Conservation (phyloP, 192 early-diverging fungal genomes). For the Gamsiella multidivaricata region DNA sequence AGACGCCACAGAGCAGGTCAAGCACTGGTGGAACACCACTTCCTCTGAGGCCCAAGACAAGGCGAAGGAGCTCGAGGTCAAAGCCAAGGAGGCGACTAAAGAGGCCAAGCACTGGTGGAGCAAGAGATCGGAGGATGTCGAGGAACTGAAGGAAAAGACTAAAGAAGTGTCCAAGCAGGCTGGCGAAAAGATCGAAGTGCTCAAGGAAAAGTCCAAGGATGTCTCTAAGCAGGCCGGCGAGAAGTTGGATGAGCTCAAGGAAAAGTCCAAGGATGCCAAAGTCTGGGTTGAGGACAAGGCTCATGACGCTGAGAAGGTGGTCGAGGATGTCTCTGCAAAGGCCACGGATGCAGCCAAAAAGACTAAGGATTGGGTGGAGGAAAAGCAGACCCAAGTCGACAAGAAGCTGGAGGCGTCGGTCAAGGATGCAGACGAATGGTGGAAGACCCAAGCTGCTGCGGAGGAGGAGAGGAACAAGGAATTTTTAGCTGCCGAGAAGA, state of each 20-base stretch:
- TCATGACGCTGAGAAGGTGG: slow-evolving; percentile 30
- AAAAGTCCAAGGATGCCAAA: slow-evolving; percentile 28
- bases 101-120: slow-evolving; percentile 36
- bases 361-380: slow-evolving; percentile 27
- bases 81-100: slow-evolving; percentile 10
- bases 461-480: background rate
- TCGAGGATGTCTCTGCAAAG: slow-evolving; percentile 18
- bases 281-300: slow-evolving; percentile 29
- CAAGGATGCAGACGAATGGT: slow-evolving; percentile 34
- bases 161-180: slow-evolving; percentile 15
- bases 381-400: slow-evolving; percentile 3
- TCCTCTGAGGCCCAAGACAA: slow-evolving; percentile 5
- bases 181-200: background rate
- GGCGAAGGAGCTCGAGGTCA: background rate
- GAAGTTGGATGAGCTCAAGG: slow-evolving; percentile 20
- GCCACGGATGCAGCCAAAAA: slow-evolving; percentile 25
- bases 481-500: background rate
- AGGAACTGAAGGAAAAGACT: slow-evolving; percentile 5
- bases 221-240: slow-evolving; percentile 6
- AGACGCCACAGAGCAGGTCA: slow-evolving; percentile 7
- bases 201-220: slow-evolving; percentile 15
- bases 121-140: background rate
- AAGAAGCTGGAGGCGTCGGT: slow-evolving; percentile 25
- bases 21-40: slow-evolving; percentile 17
- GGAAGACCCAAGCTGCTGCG: slow-evolving; percentile 18